Evolutionary conservation across 352 stramenopile species (phyloP), one percentile per base, ranked within the genome.

Genomic region (Saprolegnia diclina): DNA sequence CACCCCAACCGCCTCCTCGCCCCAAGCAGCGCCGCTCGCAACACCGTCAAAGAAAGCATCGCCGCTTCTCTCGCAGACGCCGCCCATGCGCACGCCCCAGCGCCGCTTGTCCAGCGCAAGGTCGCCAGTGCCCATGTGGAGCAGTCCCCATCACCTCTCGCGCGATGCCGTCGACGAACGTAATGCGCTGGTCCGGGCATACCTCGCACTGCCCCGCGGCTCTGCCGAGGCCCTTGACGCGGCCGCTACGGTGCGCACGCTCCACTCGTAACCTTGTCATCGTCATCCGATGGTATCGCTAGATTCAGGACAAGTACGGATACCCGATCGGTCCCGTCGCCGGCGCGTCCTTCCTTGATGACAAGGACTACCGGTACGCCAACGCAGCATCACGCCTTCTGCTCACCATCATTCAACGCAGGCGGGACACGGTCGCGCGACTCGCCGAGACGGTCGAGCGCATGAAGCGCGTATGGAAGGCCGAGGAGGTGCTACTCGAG

Each of bases 321-420:
- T 69, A 69, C 63, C 44, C 63, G 6, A 61, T 69, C 22, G 63
- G 63, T n/a, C 63, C 63, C 6, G 40, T 42, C 37, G 22, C 21
- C 5, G 11, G 6, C 9, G 44, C 45, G 24, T 69, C 63, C 5
- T 69, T 69, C 26, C 24, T 69, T 4, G 63, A 69, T n/a, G 63
- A 69, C 53, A 69, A 69, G 22, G 63, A 62, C 4, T 69, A 69
- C 24, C 21, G 63, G 63, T 69, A 59, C 24, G 14, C n/a, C 26
- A 9, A 65, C 53, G n/a, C n/a, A n/a, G n/a, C n/a, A n/a, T n/a
- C n/a, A n/a, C n/a, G n/a, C n/a, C n/a, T n/a, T n/a, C n/a, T n/a
- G n/a, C n/a, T n/a, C n/a, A n/a, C n/a, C n/a, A n/a, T n/a, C 0
- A 38, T 7, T 1, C 13, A 40, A 24, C 35, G 35, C 26, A 69